Conservation (phyloP, 2,329 filamentous ascomycete species). For the Stylonectria norvegica region DNA sequence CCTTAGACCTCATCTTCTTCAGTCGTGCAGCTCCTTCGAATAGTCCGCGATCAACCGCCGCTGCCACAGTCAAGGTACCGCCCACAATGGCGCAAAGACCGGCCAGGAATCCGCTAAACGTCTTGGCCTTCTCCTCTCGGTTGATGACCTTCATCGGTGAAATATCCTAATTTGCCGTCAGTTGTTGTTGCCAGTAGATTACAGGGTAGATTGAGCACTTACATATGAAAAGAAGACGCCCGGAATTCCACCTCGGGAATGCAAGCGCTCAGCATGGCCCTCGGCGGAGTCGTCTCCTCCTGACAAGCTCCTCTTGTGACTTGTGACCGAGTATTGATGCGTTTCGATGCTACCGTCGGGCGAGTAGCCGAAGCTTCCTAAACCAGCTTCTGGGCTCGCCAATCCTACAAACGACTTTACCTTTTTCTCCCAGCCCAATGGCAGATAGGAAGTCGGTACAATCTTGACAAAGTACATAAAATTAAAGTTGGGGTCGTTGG, state of each 20-base stretch:
- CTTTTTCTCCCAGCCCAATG: constrained; percentile 78
- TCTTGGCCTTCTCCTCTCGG: constrained; percentile 84
- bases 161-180: constrained; percentile 65
- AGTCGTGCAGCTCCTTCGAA: constrained; percentile 84
- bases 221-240: constrained; percentile 98
- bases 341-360: constrained; percentile 85
- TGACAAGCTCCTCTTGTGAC: constrained; percentile 82
- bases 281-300: constrained; percentile 83
- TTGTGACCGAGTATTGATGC: constrained; percentile 97
- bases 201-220: constrained; percentile 40
- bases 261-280: constrained; percentile 87
- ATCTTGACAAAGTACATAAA: constrained; percentile 99
- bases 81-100: constrained; percentile 93
- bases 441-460: constrained; percentile 90
- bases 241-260: constrained; percentile 87
- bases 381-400: constrained; percentile 61
- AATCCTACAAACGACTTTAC: constrained; percentile 28
- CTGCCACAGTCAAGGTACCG: constrained; percentile 91
- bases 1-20: constrained; percentile 77
- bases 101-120: constrained; percentile 86
- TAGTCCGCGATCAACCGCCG: constrained; percentile 83
- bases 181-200: neutral
- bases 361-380: constrained; percentile 52
- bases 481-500: constrained; percentile 81
- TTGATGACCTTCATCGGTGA: constrained; percentile 99